A percentile compares a stretch with the other conserved stretches of the same genome.
These are phyloP conservation scores for Pythium rhizo-oryzae DNA, from an alignment of 352 stramenopile genomes.

Conservation along the genomic window DNA sequence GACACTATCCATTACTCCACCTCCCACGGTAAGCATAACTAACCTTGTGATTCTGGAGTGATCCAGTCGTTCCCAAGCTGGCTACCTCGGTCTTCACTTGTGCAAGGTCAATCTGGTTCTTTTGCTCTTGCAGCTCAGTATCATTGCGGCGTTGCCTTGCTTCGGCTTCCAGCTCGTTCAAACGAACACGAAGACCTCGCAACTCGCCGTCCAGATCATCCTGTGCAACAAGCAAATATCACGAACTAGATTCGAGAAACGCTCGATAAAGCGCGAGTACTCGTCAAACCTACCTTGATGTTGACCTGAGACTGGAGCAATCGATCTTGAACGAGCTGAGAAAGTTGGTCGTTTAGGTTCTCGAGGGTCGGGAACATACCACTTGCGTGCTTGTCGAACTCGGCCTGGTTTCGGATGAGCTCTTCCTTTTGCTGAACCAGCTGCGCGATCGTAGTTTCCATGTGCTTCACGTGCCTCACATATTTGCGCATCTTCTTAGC, in stretches of 20 bases:
- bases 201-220: conserved; percentile 76
- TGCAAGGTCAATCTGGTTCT: conserved; percentile 65
- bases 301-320: conserved; percentile 51
- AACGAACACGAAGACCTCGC: conserved; percentile 63
- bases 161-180: conserved; percentile 76
- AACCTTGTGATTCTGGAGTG: conserved; percentile 72
- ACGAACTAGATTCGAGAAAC: neutral
- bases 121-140: conserved; percentile 77
- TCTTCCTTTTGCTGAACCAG: conserved; percentile 81
- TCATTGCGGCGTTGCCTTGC: conserved; percentile 73
- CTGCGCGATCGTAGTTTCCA: conserved; percentile 80
- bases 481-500: conserved; percentile 60
- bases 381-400: conserved; percentile 86
- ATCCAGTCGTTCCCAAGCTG: conserved; percentile 59
- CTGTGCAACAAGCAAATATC: neutral
- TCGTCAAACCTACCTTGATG: conserved; percentile 37
- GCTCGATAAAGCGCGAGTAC: neutral
- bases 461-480: conserved; percentile 60
- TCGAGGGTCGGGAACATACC: conserved; percentile 82
- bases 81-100: conserved; percentile 79
- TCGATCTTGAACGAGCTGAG: conserved; percentile 76
- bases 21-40: neutral
- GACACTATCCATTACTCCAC: neutral
- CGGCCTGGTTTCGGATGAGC: conserved; percentile 68
- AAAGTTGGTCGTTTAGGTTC: conserved; percentile 77